Conservation (phyloP, 1,139 yeast species). For the Debaryomyces nepalensis region DNA sequence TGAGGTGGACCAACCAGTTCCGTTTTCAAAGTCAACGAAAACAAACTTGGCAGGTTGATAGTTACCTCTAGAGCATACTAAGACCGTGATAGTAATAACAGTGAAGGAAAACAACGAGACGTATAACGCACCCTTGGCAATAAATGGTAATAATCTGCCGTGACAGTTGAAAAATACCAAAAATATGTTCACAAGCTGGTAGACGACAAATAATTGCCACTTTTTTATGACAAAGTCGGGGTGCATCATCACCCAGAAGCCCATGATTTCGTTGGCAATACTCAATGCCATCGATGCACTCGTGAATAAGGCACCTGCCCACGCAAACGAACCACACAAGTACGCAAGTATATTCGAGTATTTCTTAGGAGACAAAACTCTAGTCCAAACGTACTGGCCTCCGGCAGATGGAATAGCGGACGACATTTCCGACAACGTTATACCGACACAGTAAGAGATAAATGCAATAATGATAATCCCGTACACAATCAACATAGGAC, state of each 20-base stretch:
- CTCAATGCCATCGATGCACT: conserved; percentile 58
- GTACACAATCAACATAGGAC: conserved; percentile 68
- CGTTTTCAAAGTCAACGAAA: conserved; percentile 41
- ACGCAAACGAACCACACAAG: conserved; percentile 58
- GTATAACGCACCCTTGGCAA: conserved; percentile 43
- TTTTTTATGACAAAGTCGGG: conserved; percentile 46
- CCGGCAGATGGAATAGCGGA: conserved; percentile 62
- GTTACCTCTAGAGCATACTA: conserved; percentile 42
- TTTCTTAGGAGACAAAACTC: conserved; percentile 55
- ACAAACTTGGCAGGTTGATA: conserved; percentile 44
- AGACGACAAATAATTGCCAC: conserved; percentile 59
- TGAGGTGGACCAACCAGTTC: conserved; percentile 46
- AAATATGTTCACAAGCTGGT: conserved; percentile 42
- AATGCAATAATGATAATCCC: conserved; percentile 68
- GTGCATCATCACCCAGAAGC: conserved; percentile 52
- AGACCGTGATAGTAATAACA: conserved; percentile 41
- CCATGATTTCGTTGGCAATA: conserved; percentile 52
- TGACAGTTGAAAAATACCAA: conserved; percentile 43
- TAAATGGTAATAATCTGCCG: conserved; percentile 40
- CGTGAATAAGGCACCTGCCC: conserved; percentile 63
- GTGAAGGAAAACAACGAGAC: conserved; percentile 42
- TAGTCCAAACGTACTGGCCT: conserved; percentile 65
- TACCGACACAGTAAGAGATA: conserved; percentile 44
- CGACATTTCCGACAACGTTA: conserved; percentile 53
- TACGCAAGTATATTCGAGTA: conserved; percentile 54